These are phyloP conservation scores for Cyclocybe cylindracea DNA, from an alignment of 768 basidiomycete species.

Conservation along the genomic window DNA sequence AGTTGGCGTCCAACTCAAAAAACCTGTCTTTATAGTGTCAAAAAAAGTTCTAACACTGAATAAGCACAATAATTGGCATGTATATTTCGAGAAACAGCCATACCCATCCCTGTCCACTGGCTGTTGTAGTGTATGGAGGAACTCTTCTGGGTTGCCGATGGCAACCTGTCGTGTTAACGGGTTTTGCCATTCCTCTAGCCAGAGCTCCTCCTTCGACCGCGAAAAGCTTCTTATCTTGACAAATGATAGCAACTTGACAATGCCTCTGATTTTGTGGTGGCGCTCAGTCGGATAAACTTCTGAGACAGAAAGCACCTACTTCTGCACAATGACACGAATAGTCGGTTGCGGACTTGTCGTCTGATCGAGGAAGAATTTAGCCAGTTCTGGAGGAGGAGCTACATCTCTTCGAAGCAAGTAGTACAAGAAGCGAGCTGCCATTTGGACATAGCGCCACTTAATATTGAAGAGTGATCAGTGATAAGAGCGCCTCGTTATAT, in stretches of 20 bases:
- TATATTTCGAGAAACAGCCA: slow-evolving; percentile 11
- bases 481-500: slow-evolving; percentile 1
- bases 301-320: slow-evolving; percentile 32
- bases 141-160: slow-evolving; percentile 48
- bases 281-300: too few species aligned
- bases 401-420: slow-evolving; percentile 66
- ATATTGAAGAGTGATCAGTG: slow-evolving; percentile 7
- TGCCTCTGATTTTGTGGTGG: slow-evolving; percentile 42
- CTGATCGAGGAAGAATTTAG: slow-evolving; percentile 65
- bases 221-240: slow-evolving; percentile 80
- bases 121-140: slow-evolving; percentile 47
- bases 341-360: slow-evolving; percentile 71
- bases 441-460: slow-evolving; percentile 84
- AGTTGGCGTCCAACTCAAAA: slow-evolving; percentile 68
- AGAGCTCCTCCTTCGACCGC: slow-evolving; percentile 60
- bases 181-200: slow-evolving; percentile 73
- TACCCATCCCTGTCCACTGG: slow-evolving; percentile 39
- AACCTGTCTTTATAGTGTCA: slow-evolving; percentile 79
- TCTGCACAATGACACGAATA: slow-evolving; percentile 65
- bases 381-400: slow-evolving; percentile 50
- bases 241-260: slow-evolving; percentile 65
- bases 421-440: slow-evolving; percentile 61
- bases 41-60: slow-evolving; percentile 48
- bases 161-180: slow-evolving; percentile 52
- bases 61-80: slow-evolving; percentile 4